Evolutionary conservation across 192 early-diverging fungal genomes (phyloP).

Genomic region (Backusella tarrabulga): DNA sequence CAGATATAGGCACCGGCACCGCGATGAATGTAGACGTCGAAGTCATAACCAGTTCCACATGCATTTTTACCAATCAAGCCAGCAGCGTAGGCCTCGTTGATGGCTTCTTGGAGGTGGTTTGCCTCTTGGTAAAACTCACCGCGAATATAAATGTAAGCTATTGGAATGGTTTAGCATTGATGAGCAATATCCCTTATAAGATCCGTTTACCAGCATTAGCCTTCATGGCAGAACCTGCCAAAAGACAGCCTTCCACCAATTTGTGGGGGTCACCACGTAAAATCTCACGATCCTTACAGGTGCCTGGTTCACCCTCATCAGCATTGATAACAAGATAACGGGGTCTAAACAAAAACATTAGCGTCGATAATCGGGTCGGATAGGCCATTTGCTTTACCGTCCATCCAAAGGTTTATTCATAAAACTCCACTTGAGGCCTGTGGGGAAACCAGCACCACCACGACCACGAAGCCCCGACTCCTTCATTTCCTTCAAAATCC

Average conservation of each 20-base stretch:
- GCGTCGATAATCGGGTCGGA: not conserved
- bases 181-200: conserved; percentile 56
- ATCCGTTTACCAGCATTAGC: conserved; percentile 73
- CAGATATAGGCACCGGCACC: conserved; percentile 98
- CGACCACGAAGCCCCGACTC: conserved; percentile 89
- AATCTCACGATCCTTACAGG: conserved; percentile 94
- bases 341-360: conserved; percentile 47
- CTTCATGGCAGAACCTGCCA: conserved; percentile 96
- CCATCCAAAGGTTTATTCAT: conserved; percentile 94
- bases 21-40: conserved; percentile 97
- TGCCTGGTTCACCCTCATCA: conserved; percentile 98
- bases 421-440: conserved; percentile 98
- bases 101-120: conserved; percentile 89
- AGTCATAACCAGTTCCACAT: conserved; percentile 93
- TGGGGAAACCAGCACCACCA: conserved; percentile 97
- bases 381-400: conserved; percentile 37
- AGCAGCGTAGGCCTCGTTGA: conserved; percentile 94
- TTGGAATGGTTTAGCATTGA: not conserved
- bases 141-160: conserved; percentile 95
- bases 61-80: conserved; percentile 99
- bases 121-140: conserved; percentile 99
- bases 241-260: conserved; percentile 93
- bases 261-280: conserved; percentile 78
- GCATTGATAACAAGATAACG: conserved; percentile 97
- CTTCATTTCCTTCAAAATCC: conserved; percentile 99